Conservation (phyloP, 139 green algal genomes). For the Pleodorina starrii region DNA sequence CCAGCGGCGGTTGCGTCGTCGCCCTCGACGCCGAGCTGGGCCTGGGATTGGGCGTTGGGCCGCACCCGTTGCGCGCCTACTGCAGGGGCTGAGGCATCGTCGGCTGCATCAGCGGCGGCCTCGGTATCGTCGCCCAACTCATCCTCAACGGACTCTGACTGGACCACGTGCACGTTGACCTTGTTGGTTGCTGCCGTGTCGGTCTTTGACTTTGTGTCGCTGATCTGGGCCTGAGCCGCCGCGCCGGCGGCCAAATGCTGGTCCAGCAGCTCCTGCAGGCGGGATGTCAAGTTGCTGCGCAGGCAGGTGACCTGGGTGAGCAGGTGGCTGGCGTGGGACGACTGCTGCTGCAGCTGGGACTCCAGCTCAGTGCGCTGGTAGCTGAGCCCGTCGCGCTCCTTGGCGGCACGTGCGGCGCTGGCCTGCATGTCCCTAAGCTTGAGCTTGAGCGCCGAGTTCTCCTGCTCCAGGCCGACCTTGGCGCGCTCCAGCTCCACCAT, state of each 20-base stretch:
- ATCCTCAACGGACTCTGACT: not conserved
- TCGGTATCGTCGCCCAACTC: not conserved
- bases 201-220: not conserved
- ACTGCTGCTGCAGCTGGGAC: not conserved
- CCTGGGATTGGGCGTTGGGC: not conserved
- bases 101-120: not conserved
- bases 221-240: not conserved
- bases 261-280: not conserved
- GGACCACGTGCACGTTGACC: not conserved
- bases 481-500: slow-evolving; percentile 13
- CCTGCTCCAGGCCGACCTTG: slow-evolving; percentile 9
- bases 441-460: not conserved
- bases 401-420: not conserved
- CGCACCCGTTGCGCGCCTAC: not conserved
- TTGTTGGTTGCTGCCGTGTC: not conserved
- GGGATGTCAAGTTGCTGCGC: not conserved
- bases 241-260: not conserved
- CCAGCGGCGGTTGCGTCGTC: not conserved
- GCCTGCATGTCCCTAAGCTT: not conserved
- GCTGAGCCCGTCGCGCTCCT: not conserved
- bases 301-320: not conserved
- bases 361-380: not conserved
- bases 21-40: not conserved
- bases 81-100: no score
- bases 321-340: not conserved